phyloP scores from a whole-genome alignment of 225 moss, liverwort and hornwort genomes.

The Pleurozium schreberi region DNA sequence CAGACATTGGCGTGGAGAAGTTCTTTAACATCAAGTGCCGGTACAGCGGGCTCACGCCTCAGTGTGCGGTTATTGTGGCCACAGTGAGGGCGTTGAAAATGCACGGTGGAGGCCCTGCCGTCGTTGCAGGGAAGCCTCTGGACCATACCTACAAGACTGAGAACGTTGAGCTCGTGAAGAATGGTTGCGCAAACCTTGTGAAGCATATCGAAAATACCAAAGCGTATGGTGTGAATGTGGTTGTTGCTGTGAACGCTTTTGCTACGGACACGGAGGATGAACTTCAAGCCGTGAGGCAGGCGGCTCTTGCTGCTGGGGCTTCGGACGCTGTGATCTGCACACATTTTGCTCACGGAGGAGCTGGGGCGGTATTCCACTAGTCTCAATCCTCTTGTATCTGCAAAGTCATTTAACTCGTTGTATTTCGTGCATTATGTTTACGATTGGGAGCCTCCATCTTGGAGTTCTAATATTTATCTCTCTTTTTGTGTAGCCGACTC shows the following conservation, averaged over 20 bases:
- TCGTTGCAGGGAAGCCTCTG: conserved; percentile 83
- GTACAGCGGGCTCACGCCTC: conserved; percentile 83
- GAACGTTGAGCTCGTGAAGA: conserved; percentile 68
- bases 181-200: conserved; percentile 57
- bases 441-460: neutral
- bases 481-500: neutral
- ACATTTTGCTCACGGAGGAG: conserved; percentile 87
- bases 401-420: neutral
- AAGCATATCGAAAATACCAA: conserved; percentile 88
- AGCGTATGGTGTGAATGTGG: conserved; percentile 85
- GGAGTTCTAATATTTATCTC: neutral
- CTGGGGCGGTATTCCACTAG: conserved; percentile 57
- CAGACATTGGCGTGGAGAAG: conserved; percentile 94
- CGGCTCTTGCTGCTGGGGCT: conserved; percentile 74
- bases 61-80: conserved; percentile 88
- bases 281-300: conserved; percentile 61
- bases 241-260: conserved; percentile 93
- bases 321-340: conserved; percentile 83
- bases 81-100: conserved; percentile 93
- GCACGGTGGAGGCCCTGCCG: conserved; percentile 97
- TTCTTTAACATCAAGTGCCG: conserved; percentile 94
- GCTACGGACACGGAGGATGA: conserved; percentile 75
- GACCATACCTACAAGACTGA: conserved; percentile 83
- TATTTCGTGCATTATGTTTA: neutral
- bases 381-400: neutral